Percentiles rank a stretch among this genome's conserved stretches.
Evolutionary conservation across 495 filamentous ascomycete genomes (phyloP).

Genomic region (Aspergillus cristatus): DNA sequence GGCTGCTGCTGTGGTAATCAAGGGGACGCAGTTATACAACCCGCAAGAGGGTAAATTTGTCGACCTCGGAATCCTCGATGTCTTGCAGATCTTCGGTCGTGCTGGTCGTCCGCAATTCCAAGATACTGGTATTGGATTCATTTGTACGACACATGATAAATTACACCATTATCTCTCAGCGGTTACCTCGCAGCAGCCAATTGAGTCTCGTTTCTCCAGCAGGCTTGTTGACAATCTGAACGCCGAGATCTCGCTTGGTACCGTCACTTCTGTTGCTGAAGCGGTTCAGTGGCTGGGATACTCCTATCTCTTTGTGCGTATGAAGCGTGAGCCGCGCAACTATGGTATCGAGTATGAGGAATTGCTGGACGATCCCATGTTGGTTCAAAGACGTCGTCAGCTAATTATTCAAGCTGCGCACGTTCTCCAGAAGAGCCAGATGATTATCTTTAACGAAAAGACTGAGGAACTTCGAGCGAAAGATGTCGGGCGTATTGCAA

Average conservation of each 20-base stretch:
- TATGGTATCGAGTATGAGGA: constrained; percentile 98
- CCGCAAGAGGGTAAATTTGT: constrained; percentile 93
- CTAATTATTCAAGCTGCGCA: constrained; percentile 80
- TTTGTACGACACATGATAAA: constrained; percentile 89
- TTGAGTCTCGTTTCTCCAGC: constrained; percentile 85
- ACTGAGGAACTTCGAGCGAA: constrained; percentile 89
- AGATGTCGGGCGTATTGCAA: constrained; percentile 91
- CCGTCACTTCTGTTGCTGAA: constrained; percentile 89
- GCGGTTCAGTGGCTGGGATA: constrained; percentile 96
- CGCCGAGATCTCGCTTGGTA: constrained; percentile 87
- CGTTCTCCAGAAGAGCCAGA: constrained; percentile 81
- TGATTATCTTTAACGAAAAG: constrained; percentile 95
- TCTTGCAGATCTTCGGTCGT: constrained; percentile 97
- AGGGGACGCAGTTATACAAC: constrained; percentile 95
- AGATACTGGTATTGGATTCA: constrained; percentile 92
- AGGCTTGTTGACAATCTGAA: constrained; percentile 95
- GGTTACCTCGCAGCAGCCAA: constrained; percentile 90
- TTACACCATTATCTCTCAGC: constrained; percentile 85
- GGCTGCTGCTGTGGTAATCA: constrained; percentile 94
- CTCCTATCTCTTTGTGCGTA: constrained; percentile 92
- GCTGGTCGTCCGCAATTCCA: constrained; percentile 96
- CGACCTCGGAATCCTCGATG: constrained; percentile 92
- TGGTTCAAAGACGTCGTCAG: constrained; percentile 73
- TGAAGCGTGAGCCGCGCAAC: constrained; percentile 80
- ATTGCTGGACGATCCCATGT: constrained; percentile 70